A percentile compares a stretch with the other conserved stretches of the same genome.
These are phyloP conservation scores for Hypoxylon crocopeplum DNA, from an alignment of 495 filamentous ascomycete genomes.

Conservation along the genomic window DNA sequence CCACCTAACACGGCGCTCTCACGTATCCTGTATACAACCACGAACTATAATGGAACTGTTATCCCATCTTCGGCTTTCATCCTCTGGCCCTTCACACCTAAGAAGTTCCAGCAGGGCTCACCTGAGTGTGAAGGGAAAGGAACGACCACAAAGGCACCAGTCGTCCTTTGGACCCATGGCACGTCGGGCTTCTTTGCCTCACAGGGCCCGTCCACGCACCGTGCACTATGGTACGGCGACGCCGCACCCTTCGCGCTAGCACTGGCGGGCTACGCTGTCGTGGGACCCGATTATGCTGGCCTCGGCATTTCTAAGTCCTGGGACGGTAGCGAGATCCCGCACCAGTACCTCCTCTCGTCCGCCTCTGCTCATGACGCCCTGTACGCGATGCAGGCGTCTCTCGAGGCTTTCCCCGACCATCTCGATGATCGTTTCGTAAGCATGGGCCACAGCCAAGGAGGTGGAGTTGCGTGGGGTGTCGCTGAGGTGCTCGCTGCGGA, in stretches of 20 bases:
- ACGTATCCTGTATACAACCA: conserved; percentile 57
- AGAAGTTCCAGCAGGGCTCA: conserved; percentile 14
- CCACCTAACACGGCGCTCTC: conserved; percentile 52
- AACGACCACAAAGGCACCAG: conserved; percentile 34
- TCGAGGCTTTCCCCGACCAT: conserved; percentile 45
- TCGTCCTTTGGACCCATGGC: conserved; percentile 62
- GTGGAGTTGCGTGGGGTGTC: conserved; percentile 52
- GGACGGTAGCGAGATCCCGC: conserved; percentile 46
- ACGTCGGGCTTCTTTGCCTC: conserved; percentile 56
- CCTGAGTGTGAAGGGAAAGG: neutral
- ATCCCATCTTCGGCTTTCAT: conserved; percentile 60
- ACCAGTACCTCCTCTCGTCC: conserved; percentile 49
- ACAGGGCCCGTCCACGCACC: conserved; percentile 53
- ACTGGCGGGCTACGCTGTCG: conserved; percentile 58
- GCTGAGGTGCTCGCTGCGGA: conserved; percentile 47
- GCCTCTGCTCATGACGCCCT: conserved; percentile 52
- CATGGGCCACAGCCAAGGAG: conserved; percentile 60
- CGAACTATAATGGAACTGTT: conserved; percentile 51
- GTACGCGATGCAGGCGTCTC: conserved; percentile 54
- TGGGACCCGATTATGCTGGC: conserved; percentile 64
- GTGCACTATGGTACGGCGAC: conserved; percentile 55
- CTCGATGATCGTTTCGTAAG: conserved; percentile 49
- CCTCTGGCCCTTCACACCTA: conserved; percentile 57
- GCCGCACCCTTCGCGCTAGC: conserved; percentile 54
- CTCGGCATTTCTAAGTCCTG: conserved; percentile 53